Evolutionary conservation across 2,329 filamentous ascomycete species (phyloP).

Genomic region (Fusarium sp.): DNA sequence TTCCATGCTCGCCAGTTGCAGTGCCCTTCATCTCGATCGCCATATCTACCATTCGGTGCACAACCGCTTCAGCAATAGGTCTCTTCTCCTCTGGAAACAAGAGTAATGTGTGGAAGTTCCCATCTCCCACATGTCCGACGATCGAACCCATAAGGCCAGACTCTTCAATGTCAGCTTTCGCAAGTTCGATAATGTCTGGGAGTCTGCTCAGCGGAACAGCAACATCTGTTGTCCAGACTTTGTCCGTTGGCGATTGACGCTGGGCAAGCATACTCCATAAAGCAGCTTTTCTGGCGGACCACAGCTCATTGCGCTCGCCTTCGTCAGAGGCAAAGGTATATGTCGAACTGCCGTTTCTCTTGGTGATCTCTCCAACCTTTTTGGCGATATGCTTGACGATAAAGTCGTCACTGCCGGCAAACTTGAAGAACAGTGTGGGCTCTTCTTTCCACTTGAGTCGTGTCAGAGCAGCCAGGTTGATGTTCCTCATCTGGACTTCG

Average conservation of each 20-base stretch:
- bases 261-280: background rate
- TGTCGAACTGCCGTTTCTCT: background rate
- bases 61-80: slow-evolving; percentile 59
- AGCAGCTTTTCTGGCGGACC: background rate
- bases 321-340: background rate
- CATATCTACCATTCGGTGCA: slow-evolving; percentile 74
- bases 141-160: background rate
- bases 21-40: slow-evolving; percentile 77
- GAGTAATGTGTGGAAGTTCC: slow-evolving; percentile 62
- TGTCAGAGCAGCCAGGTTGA: background rate
- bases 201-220: background rate
- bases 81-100: slow-evolving; percentile 38
- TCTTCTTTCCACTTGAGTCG: background rate
- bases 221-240: background rate
- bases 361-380: background rate
- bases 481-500: background rate
- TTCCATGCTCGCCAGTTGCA: slow-evolving; percentile 74
- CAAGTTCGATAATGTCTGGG: background rate
- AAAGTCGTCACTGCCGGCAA: background rate
- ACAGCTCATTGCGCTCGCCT: background rate
- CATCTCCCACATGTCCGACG: slow-evolving; percentile 56
- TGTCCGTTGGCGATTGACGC: background rate
- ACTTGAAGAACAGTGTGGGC: background rate
- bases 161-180: background rate
- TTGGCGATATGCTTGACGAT: background rate